These are phyloP conservation scores for Ganoderma boninense DNA, from an alignment of 1,284 basidiomycete genomes.

Conservation along the genomic window DNA sequence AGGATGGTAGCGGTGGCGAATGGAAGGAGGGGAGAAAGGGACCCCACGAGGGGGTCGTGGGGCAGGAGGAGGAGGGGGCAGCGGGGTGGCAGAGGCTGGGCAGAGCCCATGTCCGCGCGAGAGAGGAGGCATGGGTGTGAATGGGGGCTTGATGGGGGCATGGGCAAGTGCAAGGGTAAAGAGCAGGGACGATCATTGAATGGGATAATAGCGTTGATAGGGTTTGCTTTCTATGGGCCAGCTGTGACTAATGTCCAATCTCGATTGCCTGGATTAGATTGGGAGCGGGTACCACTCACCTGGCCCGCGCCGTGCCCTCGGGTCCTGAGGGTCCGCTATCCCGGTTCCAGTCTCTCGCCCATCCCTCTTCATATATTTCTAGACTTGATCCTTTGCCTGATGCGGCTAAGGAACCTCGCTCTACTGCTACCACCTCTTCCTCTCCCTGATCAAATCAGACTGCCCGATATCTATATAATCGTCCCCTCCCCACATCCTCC, in stretches of 20 bases:
- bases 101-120: neutral
- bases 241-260: constrained; percentile 22
- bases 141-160: neutral
- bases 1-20: neutral
- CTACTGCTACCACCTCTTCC: constrained; percentile 24
- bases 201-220: constrained; percentile 30
- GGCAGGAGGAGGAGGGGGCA: constrained; percentile 10
- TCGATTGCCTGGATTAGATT: constrained; percentile 31
- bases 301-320: constrained; percentile 17
- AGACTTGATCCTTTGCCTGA: constrained; percentile 29
- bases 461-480: constrained; percentile 39
- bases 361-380: constrained; percentile 22
- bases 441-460: constrained; percentile 29
- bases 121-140: neutral
- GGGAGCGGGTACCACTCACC: constrained; percentile 25
- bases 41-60: constrained; percentile 18
- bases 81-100: constrained; percentile 4
- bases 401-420: constrained; percentile 30
- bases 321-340: constrained; percentile 26
- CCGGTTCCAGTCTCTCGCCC: constrained; percentile 19
- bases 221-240: constrained; percentile 16
- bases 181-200: constrained; percentile 31
- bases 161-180: neutral
- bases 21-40: constrained; percentile 5
- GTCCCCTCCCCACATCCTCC: constrained; percentile 28